Conservation (phyloP, 1,139 yeast species). For the Suhomyces maxii region DNA sequence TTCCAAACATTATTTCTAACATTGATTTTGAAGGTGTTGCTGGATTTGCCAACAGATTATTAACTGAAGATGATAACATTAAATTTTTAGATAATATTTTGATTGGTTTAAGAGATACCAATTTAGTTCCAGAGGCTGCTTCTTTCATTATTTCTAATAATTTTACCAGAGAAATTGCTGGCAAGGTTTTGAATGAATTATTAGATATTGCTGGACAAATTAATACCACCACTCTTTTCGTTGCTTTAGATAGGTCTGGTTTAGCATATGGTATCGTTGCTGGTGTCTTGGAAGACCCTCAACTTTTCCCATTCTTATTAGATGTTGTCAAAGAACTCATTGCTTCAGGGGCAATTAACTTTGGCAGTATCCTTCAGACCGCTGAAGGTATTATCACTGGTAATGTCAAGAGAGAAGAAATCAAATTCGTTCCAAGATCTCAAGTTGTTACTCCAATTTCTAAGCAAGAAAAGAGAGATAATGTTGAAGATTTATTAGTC, state of each 20-base stretch:
- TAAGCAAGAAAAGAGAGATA: constrained; percentile 26
- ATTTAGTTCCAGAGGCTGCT: constrained; percentile 28
- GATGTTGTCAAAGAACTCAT: constrained; percentile 24
- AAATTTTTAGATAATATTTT: constrained; percentile 29
- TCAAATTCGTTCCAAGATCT: not conserved
- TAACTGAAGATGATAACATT: constrained; percentile 24
- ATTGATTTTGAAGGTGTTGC: constrained; percentile 33
- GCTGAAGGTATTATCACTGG: constrained; percentile 13
- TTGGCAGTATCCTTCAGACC: constrained; percentile 20
- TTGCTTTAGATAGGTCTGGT: constrained; percentile 35
- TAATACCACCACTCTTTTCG: constrained; percentile 32
- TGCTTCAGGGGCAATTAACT: constrained; percentile 21
- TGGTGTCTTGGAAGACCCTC: constrained; percentile 25
- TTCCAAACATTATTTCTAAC: constrained; percentile 20
- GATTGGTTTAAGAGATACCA: constrained; percentile 24
- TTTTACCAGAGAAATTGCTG: constrained; percentile 23
- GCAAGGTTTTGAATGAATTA: constrained; percentile 19
- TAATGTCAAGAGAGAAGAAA: constrained; percentile 8
- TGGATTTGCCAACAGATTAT: constrained; percentile 30
- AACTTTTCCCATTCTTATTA: constrained; percentile 30
- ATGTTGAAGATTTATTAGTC: constrained; percentile 33
- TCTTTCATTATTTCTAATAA: constrained; percentile 29
- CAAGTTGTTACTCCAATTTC: not conserved
- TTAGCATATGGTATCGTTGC: constrained; percentile 34
- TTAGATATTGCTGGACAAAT: constrained; percentile 18